Evolutionary conservation across 768 basidiomycete genomes (phyloP), one percentile per base, ranked within the genome.

Genomic region (Lepiota venenata): DNA sequence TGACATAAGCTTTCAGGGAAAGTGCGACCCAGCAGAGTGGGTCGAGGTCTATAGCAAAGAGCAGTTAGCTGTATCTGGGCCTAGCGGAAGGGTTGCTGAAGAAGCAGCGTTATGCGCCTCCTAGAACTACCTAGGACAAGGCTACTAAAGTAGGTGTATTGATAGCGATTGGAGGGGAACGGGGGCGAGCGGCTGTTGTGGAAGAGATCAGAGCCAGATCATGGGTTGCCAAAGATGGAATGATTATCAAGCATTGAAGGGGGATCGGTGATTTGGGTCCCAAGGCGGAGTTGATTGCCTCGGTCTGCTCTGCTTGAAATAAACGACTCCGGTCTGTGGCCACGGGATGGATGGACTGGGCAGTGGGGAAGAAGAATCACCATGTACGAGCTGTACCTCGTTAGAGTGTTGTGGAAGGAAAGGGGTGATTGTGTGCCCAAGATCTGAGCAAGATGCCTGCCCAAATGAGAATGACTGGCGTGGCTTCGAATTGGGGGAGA

Each of bases 401-500:
- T 6, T 25, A 46, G 44, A 7, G 36, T 12, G 16, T 32, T 32
- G 12, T 37, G 11, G 21, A 44, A 16, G 36, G 6, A 40, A 46
- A 36, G 36, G 36, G 37, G 35, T 10, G 36, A 46, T 14, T 29
- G 20, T 45, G 38, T 27, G n/a, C 25, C 8, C 3, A 12, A 41
- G 46, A 55, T 55, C 47, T 47, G 21, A 20, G 27, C 14, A 32
- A 55, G 25, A 41, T 48, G 32, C 29, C 7, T 16, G 29, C 50
- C 32, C 20, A 36, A 52, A 52, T 44, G 45, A 40, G 52, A 32
- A 8, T 51, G 50, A n/a, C 49, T 36, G 41, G 29, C 50, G 41
- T 51, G 40, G 50, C 38, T 46, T 46, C 47, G 49, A 11, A 45
- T 32, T 41, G 25, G 38, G n/a, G 46, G 48, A 55, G 40, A 21